Evolutionary conservation across 345 rosid genomes (phyloP), one percentile per base, ranked within the genome.

Genomic region (Cardamine occulta): DNA sequence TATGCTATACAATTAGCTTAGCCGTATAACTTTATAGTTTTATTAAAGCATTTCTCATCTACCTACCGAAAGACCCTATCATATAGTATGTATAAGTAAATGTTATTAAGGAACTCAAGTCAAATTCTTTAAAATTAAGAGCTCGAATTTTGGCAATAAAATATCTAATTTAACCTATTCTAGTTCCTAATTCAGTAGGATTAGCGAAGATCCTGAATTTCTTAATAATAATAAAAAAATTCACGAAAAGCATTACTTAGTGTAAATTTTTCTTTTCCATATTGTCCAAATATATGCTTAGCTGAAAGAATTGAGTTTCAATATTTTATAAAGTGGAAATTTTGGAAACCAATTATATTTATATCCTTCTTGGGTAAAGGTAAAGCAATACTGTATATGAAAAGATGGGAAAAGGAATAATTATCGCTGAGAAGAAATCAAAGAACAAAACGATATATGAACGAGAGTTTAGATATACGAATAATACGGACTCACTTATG

Each of bases 391-490:
- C n/a, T n/a, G n/a, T n/a, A 55, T 62, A 34, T 52, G 65, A 76
- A 68, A 62, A 55, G 26, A 73, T 77, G 31, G 64, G 15, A 52
- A 63, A 70, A 15, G 66, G 82, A 83, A 82, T 73, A 79, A 83
- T 67, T 58, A 74, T 80, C n/a, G 68, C 39, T 78, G 70, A 67
- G 76, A 82, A 85, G 81, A 79, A 76, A 35, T 70, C 58, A 58
- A 73, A 21, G 59, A 79, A 79, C 80, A 78, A 81, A 72, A 66
- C 61, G 61, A 74, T 59, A 83, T 65, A 78, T 56, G 73, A 73
- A 72, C 67, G 29, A 72, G 75, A 29, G 75, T 64, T 55, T 48
- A 19, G 11, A 68, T 68, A 52, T n/a, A 57, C 51, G 52, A 70
- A 63, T 55, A 70, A 77, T 71, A 70, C 35, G 42, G 53, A 47